Percentiles rank a stretch among this genome's conserved stretches.
These are phyloP conservation scores for Amphirosellinia nigrospora DNA, from an alignment of 495 filamentous ascomycete genomes.

Conservation along the genomic window DNA sequence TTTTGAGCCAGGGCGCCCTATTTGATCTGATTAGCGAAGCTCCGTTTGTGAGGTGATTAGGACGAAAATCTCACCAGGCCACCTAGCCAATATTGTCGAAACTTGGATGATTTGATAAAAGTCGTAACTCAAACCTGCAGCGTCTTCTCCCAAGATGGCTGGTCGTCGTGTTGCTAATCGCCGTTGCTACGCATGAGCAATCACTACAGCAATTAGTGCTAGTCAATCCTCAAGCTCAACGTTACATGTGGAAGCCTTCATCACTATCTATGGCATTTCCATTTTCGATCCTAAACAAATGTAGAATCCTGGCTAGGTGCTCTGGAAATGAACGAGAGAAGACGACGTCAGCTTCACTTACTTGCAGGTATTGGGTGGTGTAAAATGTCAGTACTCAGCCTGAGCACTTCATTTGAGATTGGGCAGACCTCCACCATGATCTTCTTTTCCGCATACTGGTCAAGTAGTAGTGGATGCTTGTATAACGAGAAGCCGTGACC, in stretches of 20 bases:
- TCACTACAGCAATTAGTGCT: neutral
- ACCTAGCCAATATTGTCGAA: conserved; percentile 6
- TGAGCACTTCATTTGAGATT: neutral
- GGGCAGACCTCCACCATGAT: conserved; percentile 1
- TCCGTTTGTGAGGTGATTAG: neutral
- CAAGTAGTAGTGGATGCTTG: neutral
- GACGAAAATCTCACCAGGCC: neutral
- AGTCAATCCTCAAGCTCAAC: neutral
- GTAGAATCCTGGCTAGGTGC: neutral
- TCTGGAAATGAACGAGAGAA: neutral
- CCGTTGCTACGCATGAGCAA: neutral
- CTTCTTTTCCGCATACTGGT: neutral
- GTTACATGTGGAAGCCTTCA: neutral
- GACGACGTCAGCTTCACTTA: neutral
- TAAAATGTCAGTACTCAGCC: conserved; percentile 2
- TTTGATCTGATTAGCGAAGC: neutral
- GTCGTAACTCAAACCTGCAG: conserved; percentile 1
- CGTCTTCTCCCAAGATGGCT: conserved; percentile 4
- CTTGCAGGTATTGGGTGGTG: conserved; percentile 7
- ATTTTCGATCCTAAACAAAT: neutral
- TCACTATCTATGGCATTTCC: neutral
- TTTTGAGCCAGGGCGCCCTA: neutral
- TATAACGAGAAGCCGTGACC: conserved; percentile 1
- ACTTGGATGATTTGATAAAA: conserved; percentile 1
- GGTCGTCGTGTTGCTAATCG: conserved; percentile 4